phyloP scores from a whole-genome alignment of 805 yeast species.

The Candida nanaspora region DNA sequence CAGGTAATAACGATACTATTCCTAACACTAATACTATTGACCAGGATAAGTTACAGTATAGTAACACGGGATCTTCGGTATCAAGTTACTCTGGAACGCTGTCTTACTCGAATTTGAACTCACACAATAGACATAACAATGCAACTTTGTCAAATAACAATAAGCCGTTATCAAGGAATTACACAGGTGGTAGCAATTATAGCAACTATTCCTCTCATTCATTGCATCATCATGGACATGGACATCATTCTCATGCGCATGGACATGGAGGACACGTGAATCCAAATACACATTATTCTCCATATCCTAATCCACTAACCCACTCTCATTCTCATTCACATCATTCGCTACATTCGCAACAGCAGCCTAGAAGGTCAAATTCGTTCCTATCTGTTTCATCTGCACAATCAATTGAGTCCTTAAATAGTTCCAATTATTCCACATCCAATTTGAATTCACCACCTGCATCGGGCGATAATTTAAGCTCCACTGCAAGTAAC shows the following conservation, averaged over 20 bases:
- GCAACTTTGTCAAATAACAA: neutral
- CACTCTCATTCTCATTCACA: neutral
- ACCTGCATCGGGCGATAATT: neutral
- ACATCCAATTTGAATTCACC: neutral
- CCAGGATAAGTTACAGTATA: neutral
- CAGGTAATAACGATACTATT: neutral
- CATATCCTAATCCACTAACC: conserved; percentile 17
- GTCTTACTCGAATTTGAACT: conserved; percentile 16
- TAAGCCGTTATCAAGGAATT: neutral
- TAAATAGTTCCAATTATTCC: conserved; percentile 15
- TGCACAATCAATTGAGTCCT: conserved; percentile 11
- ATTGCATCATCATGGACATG: neutral
- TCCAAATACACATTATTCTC: conserved; percentile 16
- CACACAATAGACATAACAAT: conserved; percentile 11
- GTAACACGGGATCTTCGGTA: neutral
- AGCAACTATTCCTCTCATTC: conserved; percentile 2
- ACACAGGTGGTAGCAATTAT: conserved; percentile 5
- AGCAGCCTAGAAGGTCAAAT: conserved; percentile 8
- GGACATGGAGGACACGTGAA: conserved; percentile 17
- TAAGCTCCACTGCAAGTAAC: no score
- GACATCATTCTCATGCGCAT: conserved; percentile 10
- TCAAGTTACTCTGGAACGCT: conserved; percentile 4
- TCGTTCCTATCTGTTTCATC: conserved; percentile 22
- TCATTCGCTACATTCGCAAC: conserved; percentile 8
- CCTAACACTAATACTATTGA: neutral